Evolutionary conservation across 2,329 filamentous ascomycete genomes (phyloP).

Genomic region (Fusarium papillatum): DNA sequence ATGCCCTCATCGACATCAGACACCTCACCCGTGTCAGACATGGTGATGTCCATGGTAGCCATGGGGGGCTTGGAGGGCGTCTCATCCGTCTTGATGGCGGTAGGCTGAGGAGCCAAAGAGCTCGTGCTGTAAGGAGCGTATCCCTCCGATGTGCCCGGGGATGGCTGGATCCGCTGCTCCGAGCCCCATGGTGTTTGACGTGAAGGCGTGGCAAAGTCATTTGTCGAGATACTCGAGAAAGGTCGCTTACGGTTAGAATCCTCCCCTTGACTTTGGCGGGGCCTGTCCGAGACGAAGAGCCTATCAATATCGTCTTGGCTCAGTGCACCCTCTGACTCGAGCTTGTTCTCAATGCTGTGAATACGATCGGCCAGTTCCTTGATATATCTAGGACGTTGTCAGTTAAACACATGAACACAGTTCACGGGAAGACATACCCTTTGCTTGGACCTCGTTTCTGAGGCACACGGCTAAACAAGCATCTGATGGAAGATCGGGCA

Average conservation of each 20-base stretch:
- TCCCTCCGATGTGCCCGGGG: conserved; percentile 51
- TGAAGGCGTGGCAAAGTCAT: conserved; percentile 55
- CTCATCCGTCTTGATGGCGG: conserved; percentile 53
- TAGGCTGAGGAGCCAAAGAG: conserved; percentile 61
- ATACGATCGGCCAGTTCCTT: conserved; percentile 91
- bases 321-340: conserved; percentile 65
- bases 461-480: conserved; percentile 88
- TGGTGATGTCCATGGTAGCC: conserved; percentile 51
- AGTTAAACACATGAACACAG: neutral
- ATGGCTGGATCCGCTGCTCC: conserved; percentile 60
- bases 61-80: conserved; percentile 53
- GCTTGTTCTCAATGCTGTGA: conserved; percentile 84
- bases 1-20: conserved; percentile 58
- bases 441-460: conserved; percentile 93
- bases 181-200: conserved; percentile 62
- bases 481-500: conserved; percentile 79
- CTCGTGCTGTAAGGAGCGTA: conserved; percentile 53
- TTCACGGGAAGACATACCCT: conserved; percentile 67
- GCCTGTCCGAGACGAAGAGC: conserved; percentile 51
- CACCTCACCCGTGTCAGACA: conserved; percentile 49
- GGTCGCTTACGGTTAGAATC: conserved; percentile 59
- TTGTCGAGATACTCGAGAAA: conserved; percentile 61
- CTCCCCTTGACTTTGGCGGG: conserved; percentile 49
- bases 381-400: conserved; percentile 75
- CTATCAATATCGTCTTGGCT: conserved; percentile 62